Percentiles rank a stretch among this genome's conserved stretches.
Evolutionary conservation across 1,284 basidiomycete genomes (phyloP).

Genomic region (Tilletia caries): DNA sequence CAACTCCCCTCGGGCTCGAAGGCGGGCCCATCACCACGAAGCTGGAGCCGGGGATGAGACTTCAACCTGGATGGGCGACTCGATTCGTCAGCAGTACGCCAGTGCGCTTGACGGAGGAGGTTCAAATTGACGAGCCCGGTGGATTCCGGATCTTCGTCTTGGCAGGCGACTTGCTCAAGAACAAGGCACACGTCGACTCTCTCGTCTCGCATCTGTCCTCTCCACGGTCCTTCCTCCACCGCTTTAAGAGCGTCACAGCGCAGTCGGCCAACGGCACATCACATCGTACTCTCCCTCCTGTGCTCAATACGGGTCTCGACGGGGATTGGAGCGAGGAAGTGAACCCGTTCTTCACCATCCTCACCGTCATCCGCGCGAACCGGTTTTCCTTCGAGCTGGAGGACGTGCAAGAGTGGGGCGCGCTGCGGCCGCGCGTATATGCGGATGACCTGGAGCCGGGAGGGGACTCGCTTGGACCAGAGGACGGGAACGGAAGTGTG

Average conservation of each 20-base stretch:
- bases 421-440: slow-evolving; percentile 57
- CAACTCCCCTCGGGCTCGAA: slow-evolving; percentile 32
- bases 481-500: slow-evolving; percentile 50
- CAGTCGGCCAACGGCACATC: slow-evolving; percentile 19
- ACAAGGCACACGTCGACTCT: slow-evolving; percentile 26
- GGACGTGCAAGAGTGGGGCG: slow-evolving; percentile 38
- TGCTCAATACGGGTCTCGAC: slow-evolving; percentile 39
- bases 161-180: slow-evolving; percentile 59
- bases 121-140: slow-evolving; percentile 62
- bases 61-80: slow-evolving; percentile 59
- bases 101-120: slow-evolving; percentile 66
- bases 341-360: slow-evolving; percentile 52
- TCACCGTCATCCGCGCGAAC: slow-evolving; percentile 45
- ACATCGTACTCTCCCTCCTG: slow-evolving; percentile 22
- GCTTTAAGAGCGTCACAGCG: slow-evolving; percentile 30
- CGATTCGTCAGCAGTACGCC: slow-evolving; percentile 66
- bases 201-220: slow-evolving; percentile 32
- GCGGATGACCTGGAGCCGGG: slow-evolving; percentile 58
- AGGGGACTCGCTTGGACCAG: slow-evolving; percentile 38
- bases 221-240: slow-evolving; percentile 39
- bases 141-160: slow-evolving; percentile 74
- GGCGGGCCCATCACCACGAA: slow-evolving; percentile 24
- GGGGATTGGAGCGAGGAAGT: slow-evolving; percentile 38
- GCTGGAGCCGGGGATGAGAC: slow-evolving; percentile 36
- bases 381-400: slow-evolving; percentile 49